Conservation (phyloP, 2,329 filamentous ascomycete genomes). For the Verticillium albo-atrum region DNA sequence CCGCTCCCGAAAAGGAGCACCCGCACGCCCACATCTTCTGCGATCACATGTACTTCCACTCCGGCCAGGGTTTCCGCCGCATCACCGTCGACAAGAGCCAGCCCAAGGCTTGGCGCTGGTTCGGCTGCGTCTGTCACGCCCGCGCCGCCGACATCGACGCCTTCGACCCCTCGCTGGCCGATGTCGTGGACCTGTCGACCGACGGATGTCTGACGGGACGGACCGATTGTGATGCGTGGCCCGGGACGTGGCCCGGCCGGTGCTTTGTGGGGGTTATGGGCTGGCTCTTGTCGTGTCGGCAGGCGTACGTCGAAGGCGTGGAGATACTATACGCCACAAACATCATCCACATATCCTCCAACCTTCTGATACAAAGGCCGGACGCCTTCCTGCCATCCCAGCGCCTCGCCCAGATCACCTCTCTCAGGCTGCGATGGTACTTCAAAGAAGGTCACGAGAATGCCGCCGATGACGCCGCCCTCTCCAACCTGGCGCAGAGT, state of each 20-base stretch:
- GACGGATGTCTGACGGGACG: neutral
- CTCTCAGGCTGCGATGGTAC: conserved; percentile 17
- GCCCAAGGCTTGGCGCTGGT: conserved; percentile 17
- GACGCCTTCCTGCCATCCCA: conserved; percentile 14
- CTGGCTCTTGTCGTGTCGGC: conserved; percentile 21
- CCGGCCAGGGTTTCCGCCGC: neutral
- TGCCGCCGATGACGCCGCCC: neutral
- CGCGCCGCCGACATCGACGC: neutral
- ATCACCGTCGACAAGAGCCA: conserved; percentile 1
- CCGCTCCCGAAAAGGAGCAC: neutral
- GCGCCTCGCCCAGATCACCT: conserved; percentile 15
- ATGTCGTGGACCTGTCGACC: neutral
- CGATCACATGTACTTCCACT: neutral
- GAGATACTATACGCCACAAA: conserved; percentile 22
- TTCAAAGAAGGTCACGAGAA: neutral
- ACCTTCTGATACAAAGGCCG: conserved; percentile 13
- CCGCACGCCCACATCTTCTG: neutral
- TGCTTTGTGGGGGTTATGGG: conserved; percentile 22
- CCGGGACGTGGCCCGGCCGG: conserved; percentile 11
- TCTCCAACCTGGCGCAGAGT: neutral
- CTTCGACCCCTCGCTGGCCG: neutral
- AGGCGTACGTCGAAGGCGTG: conserved; percentile 21
- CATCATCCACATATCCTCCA: conserved; percentile 18
- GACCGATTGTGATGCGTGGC: conserved; percentile 7
- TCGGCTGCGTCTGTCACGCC: conserved; percentile 18